Percentiles rank a stretch among this genome's conserved stretches.
Evolutionary conservation across 495 filamentous ascomycete species (phyloP).

Genomic region (Xylaria flabelliformis): DNA sequence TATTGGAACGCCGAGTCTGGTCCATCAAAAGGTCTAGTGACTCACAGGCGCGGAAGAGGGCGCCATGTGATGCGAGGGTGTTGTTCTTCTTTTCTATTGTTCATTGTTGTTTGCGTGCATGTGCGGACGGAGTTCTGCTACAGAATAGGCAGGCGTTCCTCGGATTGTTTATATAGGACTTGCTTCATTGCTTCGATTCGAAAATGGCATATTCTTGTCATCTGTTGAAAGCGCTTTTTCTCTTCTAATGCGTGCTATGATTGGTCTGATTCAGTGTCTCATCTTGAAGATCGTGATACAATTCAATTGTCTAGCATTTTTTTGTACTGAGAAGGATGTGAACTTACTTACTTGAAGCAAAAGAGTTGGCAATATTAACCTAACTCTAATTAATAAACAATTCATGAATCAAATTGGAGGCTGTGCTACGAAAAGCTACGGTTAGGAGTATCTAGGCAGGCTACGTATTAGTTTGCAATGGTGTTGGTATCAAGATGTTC

Average conservation of each 20-base stretch:
- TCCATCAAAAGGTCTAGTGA: not conserved
- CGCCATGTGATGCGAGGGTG: not conserved
- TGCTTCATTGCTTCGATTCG: constrained; percentile 5
- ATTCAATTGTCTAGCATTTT: not conserved
- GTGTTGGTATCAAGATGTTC: not conserved
- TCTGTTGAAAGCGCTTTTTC: not conserved
- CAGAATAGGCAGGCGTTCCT: constrained; percentile 24
- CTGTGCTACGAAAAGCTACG: not conserved
- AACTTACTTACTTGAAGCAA: not conserved
- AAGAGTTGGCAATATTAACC: not conserved
- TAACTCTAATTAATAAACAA: not conserved
- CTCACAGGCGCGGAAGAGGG: not conserved
- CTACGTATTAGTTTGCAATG: not conserved
- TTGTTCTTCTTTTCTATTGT: not conserved
- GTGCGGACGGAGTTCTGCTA: constrained; percentile 29
- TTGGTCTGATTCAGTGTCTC: not conserved
- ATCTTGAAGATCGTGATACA: not conserved
- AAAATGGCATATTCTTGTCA: not conserved
- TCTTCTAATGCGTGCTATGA: not conserved
- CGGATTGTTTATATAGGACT: constrained; percentile 19
- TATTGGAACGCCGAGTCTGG: not conserved
- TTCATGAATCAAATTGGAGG: not conserved
- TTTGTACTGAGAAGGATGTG: not conserved
- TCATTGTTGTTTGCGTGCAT: constrained; percentile 19
- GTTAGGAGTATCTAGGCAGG: not conserved